These are phyloP conservation scores for Colletotrichum lentis DNA, from an alignment of 2,329 filamentous ascomycete genomes.

Conservation along the genomic window DNA sequence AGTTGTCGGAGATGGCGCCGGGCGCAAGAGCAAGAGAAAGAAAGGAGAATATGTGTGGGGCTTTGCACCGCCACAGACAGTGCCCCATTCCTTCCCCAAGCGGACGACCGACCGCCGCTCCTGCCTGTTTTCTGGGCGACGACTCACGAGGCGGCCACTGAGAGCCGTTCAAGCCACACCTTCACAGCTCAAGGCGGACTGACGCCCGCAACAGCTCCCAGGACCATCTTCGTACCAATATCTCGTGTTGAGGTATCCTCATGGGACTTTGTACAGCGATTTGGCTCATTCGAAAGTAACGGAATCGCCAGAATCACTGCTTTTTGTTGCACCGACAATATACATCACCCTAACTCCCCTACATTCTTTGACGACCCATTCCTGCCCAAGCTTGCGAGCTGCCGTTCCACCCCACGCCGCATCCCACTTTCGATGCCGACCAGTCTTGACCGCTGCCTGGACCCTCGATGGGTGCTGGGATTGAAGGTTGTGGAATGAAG, in stretches of 20 bases:
- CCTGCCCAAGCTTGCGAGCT: conserved; percentile 24
- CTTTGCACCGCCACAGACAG: conserved; percentile 30
- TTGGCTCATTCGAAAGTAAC: conserved; percentile 13
- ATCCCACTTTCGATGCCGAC: conserved; percentile 37
- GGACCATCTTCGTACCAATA: conserved; percentile 15
- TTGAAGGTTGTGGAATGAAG: conserved; percentile 37
- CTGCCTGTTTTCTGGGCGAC: background rate
- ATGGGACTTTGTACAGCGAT: background rate
- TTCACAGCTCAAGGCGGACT: conserved; percentile 35
- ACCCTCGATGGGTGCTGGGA: conserved; percentile 49
- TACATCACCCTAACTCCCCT: background rate
- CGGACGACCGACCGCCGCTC: conserved; percentile 8
- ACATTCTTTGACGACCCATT: background rate
- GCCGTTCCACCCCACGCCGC: conserved; percentile 7
- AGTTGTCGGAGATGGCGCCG: background rate
- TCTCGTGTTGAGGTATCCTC: background rate
- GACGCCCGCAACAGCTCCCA: conserved; percentile 25
- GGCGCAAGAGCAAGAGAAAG: background rate
- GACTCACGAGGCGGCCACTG: conserved; percentile 26
- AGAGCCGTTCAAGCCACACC: conserved; percentile 33
- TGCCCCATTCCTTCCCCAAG: conserved; percentile 24
- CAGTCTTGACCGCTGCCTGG: conserved; percentile 39
- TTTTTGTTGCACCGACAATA: conserved; percentile 9
- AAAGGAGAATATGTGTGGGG: background rate
- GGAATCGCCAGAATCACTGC: conserved; percentile 45